Evolutionary conservation across 805 yeast genomes (phyloP), one percentile per base, ranked within the genome.

Genomic region (Candida montana): DNA sequence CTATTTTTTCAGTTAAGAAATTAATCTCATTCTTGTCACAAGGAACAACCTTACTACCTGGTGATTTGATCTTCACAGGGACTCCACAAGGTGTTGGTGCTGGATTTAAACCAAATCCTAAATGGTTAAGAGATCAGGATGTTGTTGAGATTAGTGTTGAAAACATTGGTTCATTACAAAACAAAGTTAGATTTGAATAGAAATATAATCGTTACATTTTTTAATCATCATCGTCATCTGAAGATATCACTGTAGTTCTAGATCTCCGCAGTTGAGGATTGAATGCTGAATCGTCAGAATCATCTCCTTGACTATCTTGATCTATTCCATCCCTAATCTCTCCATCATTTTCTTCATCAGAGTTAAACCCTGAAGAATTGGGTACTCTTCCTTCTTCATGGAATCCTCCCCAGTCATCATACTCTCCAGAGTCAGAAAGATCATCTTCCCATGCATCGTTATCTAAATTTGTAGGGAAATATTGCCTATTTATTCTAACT

Each of bases 61-160:
- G 81, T 32, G 77, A 72, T 47, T 45, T 75, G 17, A 69, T 75
- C 37, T 69, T 74, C 51, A 74, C 77, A 44, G 81, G 81, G 9
- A 75, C 81, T 7, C 81, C 80, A 10, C 56, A 67, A 17, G 80
- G 80, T 16, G 77, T 71, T 12, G 80, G 76, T 11, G 59, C 68
- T 55, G 78, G 78, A 8, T 47, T 53, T 35, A 69, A 69, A 21
- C 66, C 60, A 24, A 20, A 24, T 10, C 53, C 64, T 27, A 58
- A 52, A 48, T 74, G 67, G 65, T 57, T 74, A 28, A 53, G 58
- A 38, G 55, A 74, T 45, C 72, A 72, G 12, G 79, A 75, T 47
- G 55, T 55, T 3, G 66, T 69, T 15, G 68, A 61, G 40, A 61
- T 73, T 41, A 56, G 56, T 30, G 54, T 74, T 23, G 71, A 67